Evolutionary conservation across 2,329 filamentous ascomycete genomes (phyloP).

Genomic region (Knufia fluminis): DNA sequence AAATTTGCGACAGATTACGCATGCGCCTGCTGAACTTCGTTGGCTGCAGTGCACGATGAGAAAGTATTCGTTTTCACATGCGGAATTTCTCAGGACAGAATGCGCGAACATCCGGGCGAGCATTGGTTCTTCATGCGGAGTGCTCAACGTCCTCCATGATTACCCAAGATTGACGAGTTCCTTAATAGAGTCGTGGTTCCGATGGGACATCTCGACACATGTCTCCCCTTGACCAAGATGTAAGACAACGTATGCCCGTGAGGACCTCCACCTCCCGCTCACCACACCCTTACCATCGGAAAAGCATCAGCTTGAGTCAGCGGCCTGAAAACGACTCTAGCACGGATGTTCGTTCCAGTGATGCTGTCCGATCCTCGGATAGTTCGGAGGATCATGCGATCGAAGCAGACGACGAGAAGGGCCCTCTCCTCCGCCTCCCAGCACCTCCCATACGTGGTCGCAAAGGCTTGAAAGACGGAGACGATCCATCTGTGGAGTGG

Average conservation of each 20-base stretch:
- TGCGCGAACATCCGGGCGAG: conserved; percentile 7
- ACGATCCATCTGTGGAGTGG: conserved; percentile 18
- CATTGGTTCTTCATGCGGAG: not conserved
- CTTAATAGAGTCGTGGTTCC: not conserved
- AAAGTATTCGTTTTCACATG: conserved; percentile 11
- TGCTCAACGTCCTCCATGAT: not conserved
- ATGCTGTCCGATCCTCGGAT: conserved; percentile 9
- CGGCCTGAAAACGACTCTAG: conserved; percentile 9
- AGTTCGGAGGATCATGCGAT: conserved; percentile 77
- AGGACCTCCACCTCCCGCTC: conserved; percentile 20
- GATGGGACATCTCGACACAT: conserved; percentile 11
- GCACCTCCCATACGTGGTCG: conserved; percentile 63
- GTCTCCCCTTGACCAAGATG: conserved; percentile 13
- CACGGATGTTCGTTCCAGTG: conserved; percentile 4
- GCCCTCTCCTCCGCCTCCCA: conserved; percentile 65
- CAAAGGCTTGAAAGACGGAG: conserved; percentile 60
- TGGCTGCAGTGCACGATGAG: not conserved
- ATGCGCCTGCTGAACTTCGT: not conserved
- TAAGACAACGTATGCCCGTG: conserved; percentile 9
- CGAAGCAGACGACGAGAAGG: conserved; percentile 87
- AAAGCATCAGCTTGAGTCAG: conserved; percentile 14
- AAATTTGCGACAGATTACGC: too few relatives aligned
- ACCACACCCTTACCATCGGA: conserved; percentile 24
- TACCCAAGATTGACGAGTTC: not conserved
- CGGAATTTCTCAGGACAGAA: conserved; percentile 14